These are phyloP conservation scores for Quercus variabilis DNA, from an alignment of 306 rosid species.

Conservation along the genomic window DNA sequence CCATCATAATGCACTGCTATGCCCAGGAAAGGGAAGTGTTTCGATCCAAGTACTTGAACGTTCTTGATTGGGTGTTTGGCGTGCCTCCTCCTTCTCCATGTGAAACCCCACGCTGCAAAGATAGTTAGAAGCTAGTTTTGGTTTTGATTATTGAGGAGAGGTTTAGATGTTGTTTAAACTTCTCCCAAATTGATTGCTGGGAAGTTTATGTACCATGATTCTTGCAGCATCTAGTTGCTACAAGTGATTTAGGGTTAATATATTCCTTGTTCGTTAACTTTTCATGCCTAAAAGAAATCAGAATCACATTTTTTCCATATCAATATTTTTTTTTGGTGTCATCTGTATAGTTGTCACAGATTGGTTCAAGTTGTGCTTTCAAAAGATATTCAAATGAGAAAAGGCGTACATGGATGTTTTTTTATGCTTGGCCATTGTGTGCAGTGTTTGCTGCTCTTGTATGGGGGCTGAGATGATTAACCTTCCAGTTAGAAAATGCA, in stretches of 20 bases:
- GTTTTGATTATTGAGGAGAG: no score
- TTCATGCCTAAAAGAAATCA: not conserved
- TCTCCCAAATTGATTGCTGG: not conserved
- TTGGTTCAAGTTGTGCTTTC: not conserved
- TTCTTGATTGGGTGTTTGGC: conserved; percentile 98
- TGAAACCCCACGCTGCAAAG: conserved; percentile 76
- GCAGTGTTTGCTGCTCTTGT: no score
- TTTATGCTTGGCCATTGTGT: no score
- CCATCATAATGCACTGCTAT: conserved; percentile 97
- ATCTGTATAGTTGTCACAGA: not conserved
- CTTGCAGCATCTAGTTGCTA: not conserved
- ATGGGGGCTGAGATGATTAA: no score
- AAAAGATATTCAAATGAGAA: not conserved
- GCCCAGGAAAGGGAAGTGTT: conserved; percentile 94
- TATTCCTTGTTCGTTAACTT: not conserved
- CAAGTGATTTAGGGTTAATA: not conserved
- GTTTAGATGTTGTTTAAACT: not conserved
- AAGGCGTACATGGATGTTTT: no score
- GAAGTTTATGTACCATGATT: not conserved
- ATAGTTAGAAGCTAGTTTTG: conserved; percentile 1
- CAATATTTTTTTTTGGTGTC: not conserved
- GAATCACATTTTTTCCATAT: not conserved
- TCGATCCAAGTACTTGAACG: conserved; percentile 75
- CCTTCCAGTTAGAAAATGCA: no score
- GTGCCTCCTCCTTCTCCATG: conserved; percentile 86